Conservation (phyloP, 306 rosid species). For the Vigna radiata region DNA sequence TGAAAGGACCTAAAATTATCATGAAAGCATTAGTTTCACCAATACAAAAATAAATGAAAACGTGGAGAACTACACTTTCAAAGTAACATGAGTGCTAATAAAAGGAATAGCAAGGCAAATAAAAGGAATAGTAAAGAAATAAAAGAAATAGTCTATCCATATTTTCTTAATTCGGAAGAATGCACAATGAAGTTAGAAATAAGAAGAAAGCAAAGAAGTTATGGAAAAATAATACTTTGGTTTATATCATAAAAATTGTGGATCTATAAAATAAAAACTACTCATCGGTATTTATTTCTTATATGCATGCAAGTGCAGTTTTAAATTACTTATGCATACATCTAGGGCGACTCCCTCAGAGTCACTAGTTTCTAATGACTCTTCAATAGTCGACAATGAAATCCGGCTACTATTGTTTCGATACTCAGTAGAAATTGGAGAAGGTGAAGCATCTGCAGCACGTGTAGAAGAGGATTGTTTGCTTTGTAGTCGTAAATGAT, state of each 20-base stretch:
- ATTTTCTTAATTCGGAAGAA: constrained; percentile 35
- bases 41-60: constrained; percentile 41
- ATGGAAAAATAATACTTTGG: not conserved
- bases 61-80: constrained; percentile 8
- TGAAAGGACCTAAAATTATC: constrained; percentile 73
- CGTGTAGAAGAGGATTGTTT: constrained; percentile 68
- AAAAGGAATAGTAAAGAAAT: constrained; percentile 13
- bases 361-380: constrained; percentile 64
- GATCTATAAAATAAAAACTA: constrained; percentile 37
- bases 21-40: constrained; percentile 41
- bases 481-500: constrained; percentile 92
- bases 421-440: constrained; percentile 67
- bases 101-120: constrained; percentile 20
- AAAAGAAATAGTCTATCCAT: constrained; percentile 19
- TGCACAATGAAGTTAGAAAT: constrained; percentile 21
- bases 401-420: constrained; percentile 51
- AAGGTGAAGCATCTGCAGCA: constrained; percentile 64
- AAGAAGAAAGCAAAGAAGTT: constrained; percentile 1
- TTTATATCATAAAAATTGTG: not conserved
- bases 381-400: constrained; percentile 54
- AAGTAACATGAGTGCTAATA: constrained; percentile 41
- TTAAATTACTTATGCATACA: constrained; percentile 61
- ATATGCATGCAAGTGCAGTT: constrained; percentile 37
- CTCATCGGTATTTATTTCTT: constrained; percentile 25
- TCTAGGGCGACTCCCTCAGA: constrained; percentile 71